These are phyloP conservation scores for Akanthomyces muscarius DNA, from an alignment of 2,329 filamentous ascomycete genomes.

Conservation along the genomic window DNA sequence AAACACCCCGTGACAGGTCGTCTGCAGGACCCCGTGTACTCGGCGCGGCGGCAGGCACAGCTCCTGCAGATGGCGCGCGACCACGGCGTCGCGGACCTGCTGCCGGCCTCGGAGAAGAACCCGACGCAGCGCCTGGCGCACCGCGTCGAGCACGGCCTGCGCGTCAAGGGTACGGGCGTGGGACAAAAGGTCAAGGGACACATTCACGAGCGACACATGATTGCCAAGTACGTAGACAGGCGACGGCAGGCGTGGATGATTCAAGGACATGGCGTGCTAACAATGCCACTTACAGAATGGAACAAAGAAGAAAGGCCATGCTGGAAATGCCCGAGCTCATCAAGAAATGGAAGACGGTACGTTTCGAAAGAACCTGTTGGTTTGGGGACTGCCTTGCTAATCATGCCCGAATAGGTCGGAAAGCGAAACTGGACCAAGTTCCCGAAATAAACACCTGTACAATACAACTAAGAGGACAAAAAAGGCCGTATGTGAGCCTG, in stretches of 20 bases:
- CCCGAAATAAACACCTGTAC: constrained; percentile 44
- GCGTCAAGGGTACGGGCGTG: constrained; percentile 88
- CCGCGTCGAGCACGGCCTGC: constrained; percentile 72
- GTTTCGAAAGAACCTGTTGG: constrained; percentile 27
- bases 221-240: constrained; percentile 55
- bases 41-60: constrained; percentile 82
- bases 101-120: constrained; percentile 74
- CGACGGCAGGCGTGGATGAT: background rate
- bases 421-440: constrained; percentile 55
- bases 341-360: constrained; percentile 86
- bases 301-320: constrained; percentile 88
- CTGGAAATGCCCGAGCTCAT: constrained; percentile 91
- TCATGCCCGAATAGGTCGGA: constrained; percentile 41
- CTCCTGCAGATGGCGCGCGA: constrained; percentile 79
- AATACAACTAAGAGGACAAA: background rate
- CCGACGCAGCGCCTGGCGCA: constrained; percentile 66
- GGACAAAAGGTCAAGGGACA: constrained; percentile 95
- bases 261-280: constrained; percentile 27
- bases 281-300: constrained; percentile 54
- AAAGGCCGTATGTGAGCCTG: background rate
- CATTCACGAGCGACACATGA: constrained; percentile 81
- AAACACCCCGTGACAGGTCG: constrained; percentile 74
- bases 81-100: constrained; percentile 74
- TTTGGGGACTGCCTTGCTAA: constrained; percentile 29
- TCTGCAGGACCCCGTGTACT: constrained; percentile 81